Base-by-base conservation (phyloP, 495 filamentous ascomycete species). In the Daldinia grandis region DNA sequence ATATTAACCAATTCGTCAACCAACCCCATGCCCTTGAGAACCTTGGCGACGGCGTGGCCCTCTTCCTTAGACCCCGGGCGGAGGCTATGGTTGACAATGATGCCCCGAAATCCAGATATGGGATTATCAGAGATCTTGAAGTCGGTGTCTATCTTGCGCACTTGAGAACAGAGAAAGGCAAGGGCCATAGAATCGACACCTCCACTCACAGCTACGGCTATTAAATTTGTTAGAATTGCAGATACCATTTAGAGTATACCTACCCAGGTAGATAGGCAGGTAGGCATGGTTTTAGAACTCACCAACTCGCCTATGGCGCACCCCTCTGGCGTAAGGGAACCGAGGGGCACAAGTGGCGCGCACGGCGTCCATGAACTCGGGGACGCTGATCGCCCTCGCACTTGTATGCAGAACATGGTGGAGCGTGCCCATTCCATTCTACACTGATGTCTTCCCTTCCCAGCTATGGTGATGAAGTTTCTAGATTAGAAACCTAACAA, bases 141-240 rank as follows among this genome's bases (percentile, higher is more conserved):
- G 31, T 62, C 54, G 9, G 49, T 24, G 30, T 70, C 47, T 60
- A 5, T 67, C 64, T 27, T 78, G 66, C 63, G 76, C 25, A 74
- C 38, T 14, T 83, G 78, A 40, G 76, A 77, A 68, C 89, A 93
- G n/a, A 98, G 84, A 62, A 81, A 86, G 44, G 93, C 93, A 38
- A 99, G 81, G 21, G 94, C 95, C 94, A 97, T 99, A 4, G 95
- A 98, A 74, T 99, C 95, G 14, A 95, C 91, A 15, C 95, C 95
- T 6, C 95, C 95, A 76, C 95, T 98, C 51, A 98, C 81, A 10
- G 95, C 95, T 28, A 98, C 80, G 62, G 87, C 95, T 96, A 69
- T 51, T 30, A 5, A 1, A 10, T 14, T 24, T 25, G 59, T 62
- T 42, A 66, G 14, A 30, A 35, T 35, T 4, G 10, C 12, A 1